Percentiles rank a stretch among this genome's conserved stretches.
Evolutionary conservation across 108 stramenopile genomes (phyloP).

Genomic region (Hondaea fermentalgiana): DNA sequence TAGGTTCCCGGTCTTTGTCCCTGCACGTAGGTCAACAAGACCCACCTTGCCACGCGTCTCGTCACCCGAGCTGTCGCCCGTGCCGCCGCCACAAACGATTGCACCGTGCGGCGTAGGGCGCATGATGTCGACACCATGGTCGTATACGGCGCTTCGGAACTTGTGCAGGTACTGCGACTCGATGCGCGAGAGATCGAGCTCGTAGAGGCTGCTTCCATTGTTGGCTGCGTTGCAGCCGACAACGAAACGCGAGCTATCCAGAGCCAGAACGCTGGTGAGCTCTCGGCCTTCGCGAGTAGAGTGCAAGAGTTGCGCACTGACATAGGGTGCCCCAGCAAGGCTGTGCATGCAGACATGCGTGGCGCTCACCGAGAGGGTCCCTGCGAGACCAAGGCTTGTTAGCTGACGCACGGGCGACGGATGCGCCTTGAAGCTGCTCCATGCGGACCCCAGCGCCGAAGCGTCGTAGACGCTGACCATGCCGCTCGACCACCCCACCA

Average conservation of each 20-base stretch:
- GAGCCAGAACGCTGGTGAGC: background rate
- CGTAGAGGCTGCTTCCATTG: conserved; percentile 3
- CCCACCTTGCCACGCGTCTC: background rate
- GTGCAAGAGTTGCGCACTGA: background rate
- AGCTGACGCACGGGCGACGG: background rate
- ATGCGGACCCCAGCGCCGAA: background rate
- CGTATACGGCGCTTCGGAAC: background rate
- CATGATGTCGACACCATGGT: background rate
- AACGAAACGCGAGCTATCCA: background rate
- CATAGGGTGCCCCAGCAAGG: background rate
- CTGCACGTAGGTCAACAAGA: background rate
- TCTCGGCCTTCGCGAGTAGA: background rate
- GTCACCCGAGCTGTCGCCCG: background rate
- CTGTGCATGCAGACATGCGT: conserved; percentile 4
- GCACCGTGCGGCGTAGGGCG: background rate
- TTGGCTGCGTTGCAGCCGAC: background rate
- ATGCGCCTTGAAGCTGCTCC: conserved; percentile 17
- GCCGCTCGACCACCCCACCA: conserved; percentile 5
- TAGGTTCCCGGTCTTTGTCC: background rate
- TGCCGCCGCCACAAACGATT: background rate
- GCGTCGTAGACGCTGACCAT: conserved; percentile 4
- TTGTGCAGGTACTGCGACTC: conserved; percentile 9
- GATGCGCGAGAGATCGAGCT: background rate
- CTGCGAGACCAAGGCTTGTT: background rate
- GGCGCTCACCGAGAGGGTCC: background rate